Base-by-base conservation (phyloP, 768 basidiomycete species). In the Suillus plorans region DNA sequence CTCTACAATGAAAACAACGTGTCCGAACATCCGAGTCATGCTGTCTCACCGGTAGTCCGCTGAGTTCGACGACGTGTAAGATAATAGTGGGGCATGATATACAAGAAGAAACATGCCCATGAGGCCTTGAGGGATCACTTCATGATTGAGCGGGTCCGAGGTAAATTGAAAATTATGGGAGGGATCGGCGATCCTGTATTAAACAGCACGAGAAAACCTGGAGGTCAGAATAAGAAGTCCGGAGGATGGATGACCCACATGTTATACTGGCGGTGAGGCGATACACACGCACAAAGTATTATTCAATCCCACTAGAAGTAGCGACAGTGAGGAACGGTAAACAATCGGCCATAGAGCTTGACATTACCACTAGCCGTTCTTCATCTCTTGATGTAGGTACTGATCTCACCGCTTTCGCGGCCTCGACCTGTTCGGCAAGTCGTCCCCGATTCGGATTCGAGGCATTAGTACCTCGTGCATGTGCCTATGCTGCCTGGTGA, bases 391-490 rank as follows among this genome's bases (percentile, higher is more conserved):
- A 70, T 70, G 80, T 74, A 66, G 82, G 78, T 52, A 72, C 73
- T 67, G 69, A 71, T 68, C 74, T 76, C 36, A 73, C 71, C 62
- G 73, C 57, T 72, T 78, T 83, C 61, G 76, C 74, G 45, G 75
- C 78, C 71, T 80, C 79, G 62, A 82, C 67, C 62, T 82, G 76
- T 52, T 77, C 77, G 20, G 83, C 78, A 63, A 84, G 79, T 66
- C 69, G 76, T 55, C 83, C 83, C 67, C 73, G 70, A 68, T 80
- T 83, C 44, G 82, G 82, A 73, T 84, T 84, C 61, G 79, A 74
- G 63, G 75, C 69, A 67, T 73, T 78, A 66, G 76, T 78, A 50
- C 82, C 83, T 68, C 82, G 79, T 70, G 74, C 70, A 72, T 77
- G 80, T 68, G 70, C 76, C 83, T 84, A 68, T 20, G 50, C 66